Conservation (phyloP, 495 filamentous ascomycete species). For the Xylaria scruposa region DNA sequence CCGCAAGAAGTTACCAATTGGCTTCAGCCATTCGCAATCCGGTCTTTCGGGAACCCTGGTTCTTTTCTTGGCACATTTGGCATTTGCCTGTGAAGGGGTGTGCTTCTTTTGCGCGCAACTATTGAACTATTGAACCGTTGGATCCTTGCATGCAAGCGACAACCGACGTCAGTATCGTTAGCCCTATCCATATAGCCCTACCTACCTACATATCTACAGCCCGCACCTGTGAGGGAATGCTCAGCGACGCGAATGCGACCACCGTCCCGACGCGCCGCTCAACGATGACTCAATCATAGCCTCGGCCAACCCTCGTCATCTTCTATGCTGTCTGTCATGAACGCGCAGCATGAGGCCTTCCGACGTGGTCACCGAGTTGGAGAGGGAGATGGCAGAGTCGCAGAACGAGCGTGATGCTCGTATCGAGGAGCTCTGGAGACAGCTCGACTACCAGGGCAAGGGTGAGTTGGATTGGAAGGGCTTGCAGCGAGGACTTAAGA, state of each 20-base stretch:
- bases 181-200: constrained; percentile 10
- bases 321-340: constrained; percentile 43
- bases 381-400: constrained; percentile 63
- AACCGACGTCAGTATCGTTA: constrained; percentile 27
- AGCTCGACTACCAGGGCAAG: constrained; percentile 75
- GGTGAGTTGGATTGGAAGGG: constrained; percentile 83
- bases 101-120: constrained; percentile 39
- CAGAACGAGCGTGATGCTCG: constrained; percentile 76
- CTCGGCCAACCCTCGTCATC: constrained; percentile 28
- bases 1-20: constrained; percentile 31
- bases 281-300: constrained; percentile 48
- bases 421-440: constrained; percentile 79
- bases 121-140: constrained; percentile 21
- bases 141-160: constrained; percentile 22
- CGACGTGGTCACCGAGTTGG: constrained; percentile 50
- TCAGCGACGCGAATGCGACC: constrained; percentile 29
- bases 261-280: constrained; percentile 9
- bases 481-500: constrained; percentile 81
- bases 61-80: constrained; percentile 22
- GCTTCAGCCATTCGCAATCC: constrained; percentile 33
- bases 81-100: constrained; percentile 17
- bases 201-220: background rate
- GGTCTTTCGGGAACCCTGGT: constrained; percentile 28
- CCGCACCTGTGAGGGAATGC: constrained; percentile 29
- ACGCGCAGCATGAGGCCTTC: constrained; percentile 48